These are phyloP conservation scores for Centrapalus pauciflorus DNA, from an alignment of 129 eudicot species.

Conservation along the genomic window DNA sequence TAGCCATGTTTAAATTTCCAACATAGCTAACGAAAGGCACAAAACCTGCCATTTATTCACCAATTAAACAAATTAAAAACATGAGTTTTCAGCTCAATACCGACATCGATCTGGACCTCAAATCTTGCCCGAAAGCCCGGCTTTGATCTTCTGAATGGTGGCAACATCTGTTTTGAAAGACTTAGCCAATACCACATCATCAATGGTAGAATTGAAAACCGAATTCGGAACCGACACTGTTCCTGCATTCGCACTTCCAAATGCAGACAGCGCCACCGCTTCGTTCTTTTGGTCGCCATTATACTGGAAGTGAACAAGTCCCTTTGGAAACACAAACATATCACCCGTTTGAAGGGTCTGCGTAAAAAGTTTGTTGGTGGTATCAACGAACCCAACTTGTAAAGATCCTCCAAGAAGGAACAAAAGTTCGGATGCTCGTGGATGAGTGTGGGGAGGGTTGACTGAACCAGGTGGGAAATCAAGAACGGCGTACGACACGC, in stretches of 20 bases:
- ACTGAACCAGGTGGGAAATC: constrained; percentile 23
- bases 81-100: too few relatives aligned
- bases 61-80: constrained; percentile 7
- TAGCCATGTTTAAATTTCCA: too few relatives aligned
- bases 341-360: constrained; percentile 20
- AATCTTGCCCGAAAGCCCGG: constrained; percentile 14
- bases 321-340: constrained; percentile 20
- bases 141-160: constrained; percentile 23
- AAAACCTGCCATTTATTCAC: not conserved
- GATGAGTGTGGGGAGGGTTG: constrained; percentile 12
- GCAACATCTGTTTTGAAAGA: constrained; percentile 24
- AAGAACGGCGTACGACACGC: constrained; percentile 20
- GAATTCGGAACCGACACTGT: constrained; percentile 22
- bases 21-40: not conserved
- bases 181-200: constrained; percentile 19
- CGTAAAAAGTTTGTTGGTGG: constrained; percentile 17
- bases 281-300: constrained; percentile 2
- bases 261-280: constrained; percentile 10
- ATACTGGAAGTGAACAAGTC: constrained; percentile 21
- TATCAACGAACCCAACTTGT: constrained; percentile 22
- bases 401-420: constrained; percentile 12
- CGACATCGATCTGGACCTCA: constrained; percentile 4
- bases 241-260: constrained; percentile 25
- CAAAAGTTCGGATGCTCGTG: constrained; percentile 21
- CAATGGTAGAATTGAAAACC: constrained; percentile 14